Conservation (phyloP, 176 grass and related monocot species). For the Cocos nucifera region DNA sequence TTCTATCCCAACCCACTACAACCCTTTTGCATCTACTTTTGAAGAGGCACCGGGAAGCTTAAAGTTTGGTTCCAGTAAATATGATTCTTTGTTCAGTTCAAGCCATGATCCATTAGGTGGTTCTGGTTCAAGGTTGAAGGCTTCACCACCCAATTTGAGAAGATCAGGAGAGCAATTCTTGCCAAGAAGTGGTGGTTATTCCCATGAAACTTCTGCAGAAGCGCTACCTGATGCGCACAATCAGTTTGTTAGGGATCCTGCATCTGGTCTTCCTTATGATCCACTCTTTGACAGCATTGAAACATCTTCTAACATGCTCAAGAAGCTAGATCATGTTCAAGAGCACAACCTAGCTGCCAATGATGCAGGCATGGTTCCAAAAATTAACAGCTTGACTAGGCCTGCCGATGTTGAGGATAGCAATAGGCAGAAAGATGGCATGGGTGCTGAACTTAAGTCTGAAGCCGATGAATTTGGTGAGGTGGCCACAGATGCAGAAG, state of each 20-base stretch:
- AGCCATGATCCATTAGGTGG: conserved; percentile 25
- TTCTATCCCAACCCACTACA: conserved; percentile 76
- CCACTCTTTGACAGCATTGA: conserved; percentile 90
- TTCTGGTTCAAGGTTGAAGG: conserved; percentile 35
- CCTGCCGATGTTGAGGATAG: conserved; percentile 36
- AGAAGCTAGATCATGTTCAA: conserved; percentile 50
- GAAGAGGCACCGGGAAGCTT: conserved; percentile 48
- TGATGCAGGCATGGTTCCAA: conserved; percentile 25
- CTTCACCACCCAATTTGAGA: conserved; percentile 19
- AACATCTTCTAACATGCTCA: conserved; percentile 56
- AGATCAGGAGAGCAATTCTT: conserved; percentile 31
- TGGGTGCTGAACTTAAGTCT: conserved; percentile 40
- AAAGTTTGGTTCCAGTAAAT: conserved; percentile 27
- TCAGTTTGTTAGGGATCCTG: conserved; percentile 22
- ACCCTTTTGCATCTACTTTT: conserved; percentile 98
- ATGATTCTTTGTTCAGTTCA: conserved; percentile 10
- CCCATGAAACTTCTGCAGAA: conserved; percentile 40
- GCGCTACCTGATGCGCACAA: conserved; percentile 24
- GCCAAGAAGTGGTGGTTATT: conserved; percentile 35
- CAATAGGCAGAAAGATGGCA: conserved; percentile 36
- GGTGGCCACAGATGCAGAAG: conserved; percentile 63
- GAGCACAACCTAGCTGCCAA: conserved; percentile 27
- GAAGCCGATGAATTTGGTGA: conserved; percentile 73
- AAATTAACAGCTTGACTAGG: conserved; percentile 27
- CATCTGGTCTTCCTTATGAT: conserved; percentile 61